Evolutionary conservation across 2,329 filamentous ascomycete species (phyloP), one percentile per base, ranked within the genome.

Genomic region (Colletotrichum graminicola): DNA sequence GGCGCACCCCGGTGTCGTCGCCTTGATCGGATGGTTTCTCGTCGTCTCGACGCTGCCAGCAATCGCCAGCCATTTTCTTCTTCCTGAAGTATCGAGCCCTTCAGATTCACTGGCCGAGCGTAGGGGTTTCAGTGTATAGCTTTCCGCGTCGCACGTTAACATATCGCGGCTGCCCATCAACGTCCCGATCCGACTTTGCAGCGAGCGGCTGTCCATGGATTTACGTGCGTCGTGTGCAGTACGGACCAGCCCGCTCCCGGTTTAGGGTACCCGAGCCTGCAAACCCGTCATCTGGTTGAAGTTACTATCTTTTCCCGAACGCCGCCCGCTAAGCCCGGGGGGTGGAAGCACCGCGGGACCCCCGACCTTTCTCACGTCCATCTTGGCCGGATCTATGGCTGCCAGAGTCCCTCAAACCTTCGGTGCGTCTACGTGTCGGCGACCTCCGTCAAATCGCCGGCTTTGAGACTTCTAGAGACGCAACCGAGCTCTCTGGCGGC

Each of bases 221-320:
- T 34, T n/a, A 14, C 5, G 32, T 12, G 59, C 32, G 52, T 36
- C 18, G 52, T 62, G 52, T 29, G 34, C n/a, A 56, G 34, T 16
- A 49, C 51, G 63, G 67, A 39, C 63, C 29, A 67, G 51, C 34
- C 67, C 64, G 61, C 34, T 55, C 52, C 41, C 66, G 26, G 62
- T 11, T 36, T 59, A 29, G 57, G 49, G 62, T 21, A 41, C 45
- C 57, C 64, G 16, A n/a, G 32, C 52, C 52, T n/a, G 45, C 34
- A 29, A 26, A 41, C 14, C 56, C 36, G 59, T 59, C 54, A 21
- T 68, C 65, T 55, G 57, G 23, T 45, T 41, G n/a, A 21, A 63
- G 52, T 36, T 60, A 59, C 23, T 2, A 7, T 23, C 41, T 62
- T 45, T 60, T n/a, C 34, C 64, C 51, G 56, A 51, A 43, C 41